A percentile compares a stretch with the other conserved stretches of the same genome.
Evolutionary conservation across 2,329 filamentous ascomycete genomes (phyloP).

Genomic region (Ascochyta lentis): DNA sequence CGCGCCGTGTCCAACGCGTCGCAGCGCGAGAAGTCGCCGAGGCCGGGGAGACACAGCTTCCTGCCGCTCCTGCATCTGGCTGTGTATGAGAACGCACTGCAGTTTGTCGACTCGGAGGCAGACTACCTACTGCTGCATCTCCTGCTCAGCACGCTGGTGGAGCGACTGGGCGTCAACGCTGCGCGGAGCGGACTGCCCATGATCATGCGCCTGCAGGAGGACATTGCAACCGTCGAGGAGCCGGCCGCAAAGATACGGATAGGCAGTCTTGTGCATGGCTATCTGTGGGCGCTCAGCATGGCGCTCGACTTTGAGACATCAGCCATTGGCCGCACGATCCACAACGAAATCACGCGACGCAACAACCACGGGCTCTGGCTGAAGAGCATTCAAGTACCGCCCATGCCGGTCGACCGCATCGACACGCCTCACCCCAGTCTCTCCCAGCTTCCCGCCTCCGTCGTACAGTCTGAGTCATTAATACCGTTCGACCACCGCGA

Average conservation of each 20-base stretch:
- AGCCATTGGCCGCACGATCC: constrained; percentile 71
- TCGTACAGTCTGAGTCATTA: constrained; percentile 52
- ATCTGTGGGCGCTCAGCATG: constrained; percentile 81
- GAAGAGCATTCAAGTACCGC: constrained; percentile 73
- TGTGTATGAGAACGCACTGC: constrained; percentile 86
- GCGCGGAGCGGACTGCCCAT: constrained; percentile 81
- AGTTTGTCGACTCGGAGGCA: constrained; percentile 66
- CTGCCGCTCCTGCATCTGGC: constrained; percentile 82
- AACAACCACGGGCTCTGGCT: constrained; percentile 81
- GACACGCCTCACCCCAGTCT: constrained; percentile 37
- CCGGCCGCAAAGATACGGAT: constrained; percentile 77
- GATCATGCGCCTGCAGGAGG: constrained; percentile 87
- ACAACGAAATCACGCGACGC: constrained; percentile 77
- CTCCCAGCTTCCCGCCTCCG: constrained; percentile 30
- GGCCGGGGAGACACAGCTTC: constrained; percentile 70
- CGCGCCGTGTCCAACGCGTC: constrained; percentile 74
- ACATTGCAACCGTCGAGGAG: constrained; percentile 71
- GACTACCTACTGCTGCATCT: constrained; percentile 81
- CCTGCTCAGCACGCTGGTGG: constrained; percentile 75
- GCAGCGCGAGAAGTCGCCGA: constrained; percentile 63
- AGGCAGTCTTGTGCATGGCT: constrained; percentile 85
- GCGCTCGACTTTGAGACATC: constrained; percentile 78
- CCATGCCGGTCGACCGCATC: constrained; percentile 68
- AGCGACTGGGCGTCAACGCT: constrained; percentile 82
- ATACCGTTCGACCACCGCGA: constrained; percentile 77